Conservation (phyloP, 2,329 filamentous ascomycete genomes). For the Fusarium agapanthi region DNA sequence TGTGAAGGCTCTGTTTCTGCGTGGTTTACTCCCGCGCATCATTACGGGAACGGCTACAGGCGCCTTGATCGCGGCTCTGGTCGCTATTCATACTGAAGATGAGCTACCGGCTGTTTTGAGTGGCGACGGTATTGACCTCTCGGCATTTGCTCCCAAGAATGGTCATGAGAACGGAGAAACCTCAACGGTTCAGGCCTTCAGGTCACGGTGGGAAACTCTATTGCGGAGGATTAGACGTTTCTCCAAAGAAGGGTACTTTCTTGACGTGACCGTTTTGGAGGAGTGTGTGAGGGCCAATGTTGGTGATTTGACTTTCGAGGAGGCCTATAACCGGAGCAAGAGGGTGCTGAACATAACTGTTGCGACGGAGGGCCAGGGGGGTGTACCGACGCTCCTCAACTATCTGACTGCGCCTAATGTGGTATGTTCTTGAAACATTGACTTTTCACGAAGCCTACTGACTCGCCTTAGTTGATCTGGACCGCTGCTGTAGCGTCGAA, state of each 20-base stretch:
- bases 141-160: conserved; percentile 70
- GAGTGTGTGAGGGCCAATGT: conserved; percentile 86
- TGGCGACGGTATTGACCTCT: conserved; percentile 83
- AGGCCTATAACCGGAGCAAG: conserved; percentile 87
- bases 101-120: conserved; percentile 81
- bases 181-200: conserved; percentile 50
- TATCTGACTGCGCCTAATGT: conserved; percentile 94
- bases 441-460: background rate
- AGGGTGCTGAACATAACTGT: conserved; percentile 92
- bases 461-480: conserved; percentile 71
- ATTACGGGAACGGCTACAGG: conserved; percentile 92
- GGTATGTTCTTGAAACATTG: conserved; percentile 60
- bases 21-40: conserved; percentile 84
- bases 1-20: conserved; percentile 84
- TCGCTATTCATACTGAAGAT: conserved; percentile 86
- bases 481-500: conserved; percentile 82
- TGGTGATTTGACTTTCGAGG: conserved; percentile 90
- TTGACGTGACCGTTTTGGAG: conserved; percentile 83
- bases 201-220: conserved; percentile 65
- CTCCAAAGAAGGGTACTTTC: conserved; percentile 79
- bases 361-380: conserved; percentile 75
- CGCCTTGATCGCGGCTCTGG: conserved; percentile 86
- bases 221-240: conserved; percentile 74
- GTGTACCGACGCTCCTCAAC: conserved; percentile 86
- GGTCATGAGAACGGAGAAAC: conserved; percentile 44